Evolutionary conservation across 2,329 filamentous ascomycete genomes (phyloP).

Genomic region (Fusarium anthophilum): DNA sequence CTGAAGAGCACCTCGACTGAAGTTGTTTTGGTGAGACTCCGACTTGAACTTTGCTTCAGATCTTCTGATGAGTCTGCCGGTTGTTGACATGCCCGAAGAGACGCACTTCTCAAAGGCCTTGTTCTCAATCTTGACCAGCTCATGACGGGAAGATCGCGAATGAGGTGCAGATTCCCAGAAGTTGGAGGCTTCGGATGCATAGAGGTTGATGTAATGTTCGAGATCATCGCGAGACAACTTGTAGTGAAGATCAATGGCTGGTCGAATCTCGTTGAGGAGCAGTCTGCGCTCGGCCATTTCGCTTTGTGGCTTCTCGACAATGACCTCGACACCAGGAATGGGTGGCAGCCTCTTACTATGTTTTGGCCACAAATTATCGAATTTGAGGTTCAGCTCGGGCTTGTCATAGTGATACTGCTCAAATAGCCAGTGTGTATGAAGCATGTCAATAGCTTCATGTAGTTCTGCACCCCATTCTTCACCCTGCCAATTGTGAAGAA

Average conservation of each 20-base stretch:
- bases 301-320: neutral
- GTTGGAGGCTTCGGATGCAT: constrained; percentile 9
- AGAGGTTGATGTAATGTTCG: constrained; percentile 18
- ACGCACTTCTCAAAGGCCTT: constrained; percentile 49
- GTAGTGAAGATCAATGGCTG: constrained; percentile 41
- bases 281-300: constrained; percentile 26
- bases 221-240: constrained; percentile 25
- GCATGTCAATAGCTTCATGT: constrained; percentile 46
- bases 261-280: constrained; percentile 12
- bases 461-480: constrained; percentile 46
- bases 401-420: constrained; percentile 49
- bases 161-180: constrained; percentile 9
- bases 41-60: constrained; percentile 7
- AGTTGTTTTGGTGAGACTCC: neutral
- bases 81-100: constrained; percentile 31
- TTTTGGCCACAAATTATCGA: constrained; percentile 28
- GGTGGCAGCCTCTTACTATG: constrained; percentile 43
- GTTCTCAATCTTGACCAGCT: constrained; percentile 50
- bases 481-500: constrained; percentile 37
- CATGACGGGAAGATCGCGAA: constrained; percentile 31
- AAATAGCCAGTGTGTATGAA: constrained; percentile 48
- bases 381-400: constrained; percentile 40
- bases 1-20: constrained; percentile 11
- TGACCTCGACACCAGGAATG: constrained; percentile 23
- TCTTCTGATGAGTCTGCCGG: constrained; percentile 11